Evolutionary conservation across 148 eudicot species (phyloP), one percentile per base, ranked within the genome.

Genomic region (Fagopyrum esculentum): DNA sequence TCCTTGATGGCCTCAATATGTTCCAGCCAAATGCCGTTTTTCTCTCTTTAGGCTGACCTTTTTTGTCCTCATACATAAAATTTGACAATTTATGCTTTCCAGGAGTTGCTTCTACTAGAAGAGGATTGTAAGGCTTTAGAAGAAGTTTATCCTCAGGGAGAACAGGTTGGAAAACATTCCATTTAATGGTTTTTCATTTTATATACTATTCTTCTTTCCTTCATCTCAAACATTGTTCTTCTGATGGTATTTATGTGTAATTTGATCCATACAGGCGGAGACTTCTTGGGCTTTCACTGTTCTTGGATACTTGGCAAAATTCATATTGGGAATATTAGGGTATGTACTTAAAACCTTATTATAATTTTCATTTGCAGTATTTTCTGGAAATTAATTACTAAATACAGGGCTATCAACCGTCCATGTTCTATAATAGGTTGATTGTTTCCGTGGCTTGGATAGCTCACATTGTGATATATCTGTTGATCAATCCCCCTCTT

Each of bases 91-190:
- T 80, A 29, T 78, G 79, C 78, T 68, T 77, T 71, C 71, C 78
- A 92, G 98, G 99, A 95, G 87, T 72, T 92, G 75, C 94, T 89
- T 79, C 87, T 90, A 84, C 77, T 95, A 79, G 99, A 95, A 83
- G 94, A 95, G 74, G 99, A 95, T 77, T 92, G 90, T 45, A 92
- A 90, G 56, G 94, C 93, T 84, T 83, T 95, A 82, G 99, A 95
- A 85, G 99, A 95, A 85, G 92, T 95, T 96, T 95, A 95, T 81
- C 99, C 99, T 81, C 99, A 95, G 86, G 99, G 99, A 76, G 99
- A 95, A 88, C 81, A 95, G 99, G 99, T 92, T 76, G 83, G 76
- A 26, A n/a, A 63, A 7, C 73, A n/a, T 45, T 4, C 44, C 45
- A 30, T 66, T 66, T 26, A 45, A 10, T 69, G 74, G 60, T 29